Base-by-base conservation (phyloP, 192 early-diverging fungal species). In the Entophlyctis luteolus region DNA sequence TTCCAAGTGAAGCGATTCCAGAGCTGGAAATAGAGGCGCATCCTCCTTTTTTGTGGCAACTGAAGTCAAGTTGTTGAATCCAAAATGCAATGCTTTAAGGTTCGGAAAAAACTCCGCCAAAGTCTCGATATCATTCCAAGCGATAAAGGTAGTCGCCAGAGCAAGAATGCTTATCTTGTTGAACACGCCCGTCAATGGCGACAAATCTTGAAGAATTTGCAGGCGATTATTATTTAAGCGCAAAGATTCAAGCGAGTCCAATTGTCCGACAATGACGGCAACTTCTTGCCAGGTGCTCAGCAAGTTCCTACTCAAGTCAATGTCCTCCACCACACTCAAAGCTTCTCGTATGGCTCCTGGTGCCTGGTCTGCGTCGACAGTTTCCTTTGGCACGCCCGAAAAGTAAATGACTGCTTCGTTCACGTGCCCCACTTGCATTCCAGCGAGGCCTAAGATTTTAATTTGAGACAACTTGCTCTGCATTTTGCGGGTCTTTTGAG, bases 261-360 rank as follows among this genome's bases (percentile, higher is more conserved):
- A 39, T 37, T 80, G 72, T 1, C 20, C 3, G 48, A 62, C 68
- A 42, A 82, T 80, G 22, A 54, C 54, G 25, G 73, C 75, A 3
- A 77, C 75, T 14, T 72, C 72, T 8, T 34, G 35, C 75, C 74
- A 82, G 1, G 35, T 23, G 2, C 22, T 23, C 22, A 82, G 56
- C 59, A 82, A 50, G 45, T 73, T 77, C 12, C 76, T 22, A 20
- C 79, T 81, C 42, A 82, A 37, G 68, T 82, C 78, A 45, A 82
- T 52, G 60, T 82, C 80, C 25, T 57, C 57, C 14, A 82, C 74
- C 12, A 54, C 28, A 12, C 75, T 73, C 55, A 62, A 82, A 8
- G 46, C n/a, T 32, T 8, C 55, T 31, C 4, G 28, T 14, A 47
- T 65, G 45, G 33, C 59, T 42, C 28, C 38, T 18, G 42, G 65